A percentile compares a stretch with the other conserved stretches of the same genome.
Conservation (phyloP, 2,329 filamentous ascomycete genomes). For the Scedosporium boydii region DNA sequence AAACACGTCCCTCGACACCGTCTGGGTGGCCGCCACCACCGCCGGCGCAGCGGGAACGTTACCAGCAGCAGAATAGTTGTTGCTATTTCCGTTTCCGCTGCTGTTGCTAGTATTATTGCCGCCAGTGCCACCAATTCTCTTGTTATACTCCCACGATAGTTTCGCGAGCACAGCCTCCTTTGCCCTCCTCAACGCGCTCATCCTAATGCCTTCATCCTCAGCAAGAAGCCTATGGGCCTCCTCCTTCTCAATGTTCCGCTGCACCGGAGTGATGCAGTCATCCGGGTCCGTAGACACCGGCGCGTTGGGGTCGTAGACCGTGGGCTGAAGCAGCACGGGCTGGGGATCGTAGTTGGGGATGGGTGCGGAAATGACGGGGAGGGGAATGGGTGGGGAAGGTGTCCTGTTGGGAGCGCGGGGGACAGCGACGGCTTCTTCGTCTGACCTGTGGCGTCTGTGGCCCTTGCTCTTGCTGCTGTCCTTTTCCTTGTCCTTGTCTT, state of each 20-base stretch:
- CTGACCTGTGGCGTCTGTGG: slow-evolving; percentile 9
- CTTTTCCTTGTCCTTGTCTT: slow-evolving; percentile 14
- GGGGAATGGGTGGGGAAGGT: slow-evolving; percentile 17
- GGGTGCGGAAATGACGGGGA: slow-evolving; percentile 36
- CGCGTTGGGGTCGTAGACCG: slow-evolving; percentile 41
- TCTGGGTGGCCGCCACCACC: slow-evolving; percentile 17
- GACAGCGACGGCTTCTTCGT: slow-evolving; percentile 4
- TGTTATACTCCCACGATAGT: slow-evolving; percentile 39
- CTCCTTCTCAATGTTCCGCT: slow-evolving; percentile 49
- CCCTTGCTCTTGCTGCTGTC: slow-evolving; percentile 9
- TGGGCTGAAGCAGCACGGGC: slow-evolving; percentile 45
- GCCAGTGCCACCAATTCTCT: slow-evolving; percentile 9
- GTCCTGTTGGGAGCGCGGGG: slow-evolving; percentile 9
- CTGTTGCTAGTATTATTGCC: slow-evolving; percentile 4
- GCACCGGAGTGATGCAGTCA: slow-evolving; percentile 44
- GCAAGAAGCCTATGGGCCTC: slow-evolving; percentile 45
- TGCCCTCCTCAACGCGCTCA: slow-evolving; percentile 45
- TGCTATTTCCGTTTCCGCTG: not conserved
- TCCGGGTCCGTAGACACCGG: slow-evolving; percentile 16
- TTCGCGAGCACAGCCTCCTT: slow-evolving; percentile 52
- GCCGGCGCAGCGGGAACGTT: slow-evolving; percentile 11
- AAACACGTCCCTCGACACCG: slow-evolving; percentile 16
- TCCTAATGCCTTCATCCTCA: slow-evolving; percentile 45
- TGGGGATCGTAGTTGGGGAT: slow-evolving; percentile 38
- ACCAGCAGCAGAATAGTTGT: not conserved